Conservation (phyloP, 1,139 yeast genomes). For the Fermentozyma sake region DNA sequence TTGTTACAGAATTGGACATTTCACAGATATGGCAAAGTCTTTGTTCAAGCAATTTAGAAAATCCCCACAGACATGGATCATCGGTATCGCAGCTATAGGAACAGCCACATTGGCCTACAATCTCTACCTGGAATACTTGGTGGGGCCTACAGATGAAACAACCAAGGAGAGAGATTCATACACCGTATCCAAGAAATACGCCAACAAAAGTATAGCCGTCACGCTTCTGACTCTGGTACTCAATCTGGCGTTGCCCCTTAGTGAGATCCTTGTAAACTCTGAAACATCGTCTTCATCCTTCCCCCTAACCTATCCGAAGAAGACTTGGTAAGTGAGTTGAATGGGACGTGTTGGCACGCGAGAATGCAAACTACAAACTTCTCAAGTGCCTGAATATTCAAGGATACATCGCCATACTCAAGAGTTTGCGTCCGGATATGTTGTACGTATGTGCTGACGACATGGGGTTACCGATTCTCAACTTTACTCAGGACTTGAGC, state of each 20-base stretch:
- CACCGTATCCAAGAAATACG: conserved; percentile 18
- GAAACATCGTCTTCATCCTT: conserved; percentile 45
- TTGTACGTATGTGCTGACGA: conserved; percentile 42
- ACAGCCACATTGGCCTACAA: too few species aligned
- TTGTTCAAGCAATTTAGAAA: too few species aligned
- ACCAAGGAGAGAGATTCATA: too few species aligned
- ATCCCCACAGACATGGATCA: too few species aligned
- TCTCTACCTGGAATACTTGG: too few species aligned
- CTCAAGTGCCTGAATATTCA: conserved; percentile 39
- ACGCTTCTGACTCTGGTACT: conserved; percentile 43
- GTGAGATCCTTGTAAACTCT: conserved; percentile 33
- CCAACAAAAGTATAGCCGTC: conserved; percentile 37
- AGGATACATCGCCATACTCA: conserved; percentile 39
- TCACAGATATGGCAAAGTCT: too few species aligned
- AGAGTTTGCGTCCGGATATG: conserved; percentile 41
- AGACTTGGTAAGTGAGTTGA: conserved; percentile 26
- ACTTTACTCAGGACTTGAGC: conserved; percentile 34
- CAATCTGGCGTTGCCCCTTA: conserved; percentile 35
- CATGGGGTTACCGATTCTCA: conserved; percentile 29
- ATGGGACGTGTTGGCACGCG: conserved; percentile 8
- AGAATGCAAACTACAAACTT: conserved; percentile 32
- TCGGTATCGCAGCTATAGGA: too few species aligned
- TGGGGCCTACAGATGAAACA: too few species aligned
- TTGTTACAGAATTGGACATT: too few species aligned
- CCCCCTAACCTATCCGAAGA: conserved; percentile 44